phyloP scores from a whole-genome alignment of 2,329 filamentous ascomycete genomes.

The Ceratocystis colombiana region DNA sequence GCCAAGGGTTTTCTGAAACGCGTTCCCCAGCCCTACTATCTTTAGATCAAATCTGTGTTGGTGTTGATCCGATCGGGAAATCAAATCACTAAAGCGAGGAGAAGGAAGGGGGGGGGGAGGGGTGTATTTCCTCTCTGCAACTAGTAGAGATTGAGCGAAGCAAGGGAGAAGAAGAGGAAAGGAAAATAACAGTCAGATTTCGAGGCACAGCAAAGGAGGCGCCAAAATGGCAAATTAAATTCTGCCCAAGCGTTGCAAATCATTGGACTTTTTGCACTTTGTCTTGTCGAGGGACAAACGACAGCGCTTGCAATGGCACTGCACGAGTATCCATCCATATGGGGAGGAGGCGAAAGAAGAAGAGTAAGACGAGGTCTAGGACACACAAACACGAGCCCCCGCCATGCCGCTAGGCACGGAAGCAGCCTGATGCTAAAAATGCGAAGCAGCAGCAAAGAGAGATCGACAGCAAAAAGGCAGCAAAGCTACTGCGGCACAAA shows the following conservation, averaged over 20 bases:
- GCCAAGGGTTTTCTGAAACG: conserved; percentile 8
- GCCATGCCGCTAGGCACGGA: no score
- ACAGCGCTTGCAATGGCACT: no score
- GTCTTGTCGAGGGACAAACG: neutral
- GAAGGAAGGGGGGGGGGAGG: neutral
- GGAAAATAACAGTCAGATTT: neutral
- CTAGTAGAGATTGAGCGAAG: neutral
- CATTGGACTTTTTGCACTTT: conserved; percentile 5
- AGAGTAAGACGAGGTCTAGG: no score
- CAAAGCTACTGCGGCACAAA: no score
- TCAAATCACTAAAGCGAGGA: neutral
- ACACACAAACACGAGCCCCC: no score
- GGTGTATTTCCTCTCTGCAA: neutral
- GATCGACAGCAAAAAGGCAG: neutral
- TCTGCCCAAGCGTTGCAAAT: conserved; percentile 10
- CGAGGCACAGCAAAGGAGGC: conserved; percentile 12
- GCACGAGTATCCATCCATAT: no score
- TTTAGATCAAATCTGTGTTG: conserved; percentile 9
- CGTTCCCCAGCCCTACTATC: conserved; percentile 10
- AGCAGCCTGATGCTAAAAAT: no score
- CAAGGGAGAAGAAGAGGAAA: neutral
- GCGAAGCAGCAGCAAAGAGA: neutral
- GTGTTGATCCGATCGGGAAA: conserved; percentile 12
- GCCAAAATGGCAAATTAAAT: conserved; percentile 3
- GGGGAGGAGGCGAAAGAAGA: no score